These are phyloP conservation scores for Aspergillus piperis DNA, from an alignment of 2,329 filamentous ascomycete species.

Conservation along the genomic window DNA sequence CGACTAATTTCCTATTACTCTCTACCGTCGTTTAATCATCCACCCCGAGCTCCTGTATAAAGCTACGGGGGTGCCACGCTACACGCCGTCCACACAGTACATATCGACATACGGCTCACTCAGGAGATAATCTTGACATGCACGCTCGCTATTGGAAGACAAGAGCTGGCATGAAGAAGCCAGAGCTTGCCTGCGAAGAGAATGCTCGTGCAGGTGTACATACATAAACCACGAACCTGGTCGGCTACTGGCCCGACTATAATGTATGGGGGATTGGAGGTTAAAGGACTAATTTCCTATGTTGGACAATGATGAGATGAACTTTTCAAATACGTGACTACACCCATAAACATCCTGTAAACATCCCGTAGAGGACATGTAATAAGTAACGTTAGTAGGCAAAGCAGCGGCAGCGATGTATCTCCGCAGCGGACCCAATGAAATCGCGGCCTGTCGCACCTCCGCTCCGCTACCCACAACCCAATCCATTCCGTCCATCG, in stretches of 20 bases:
- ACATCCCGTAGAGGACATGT: no score
- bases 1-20: constrained; percentile 27
- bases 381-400: no score
- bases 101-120: constrained; percentile 27
- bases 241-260: constrained; percentile 25
- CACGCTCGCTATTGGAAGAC: constrained; percentile 15
- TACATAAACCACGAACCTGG: constrained; percentile 25
- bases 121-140: constrained; percentile 19
- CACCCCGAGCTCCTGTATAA: constrained; percentile 33
- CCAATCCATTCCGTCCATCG: constrained; percentile 6
- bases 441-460: constrained; percentile 10
- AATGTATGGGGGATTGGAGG: constrained; percentile 27
- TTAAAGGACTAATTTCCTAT: constrained; percentile 35
- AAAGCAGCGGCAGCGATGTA: constrained; percentile 5
- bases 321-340: no score
- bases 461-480: constrained; percentile 22
- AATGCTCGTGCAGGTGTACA: constrained; percentile 35
- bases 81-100: constrained; percentile 31
- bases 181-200: constrained; percentile 1
- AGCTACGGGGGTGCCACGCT: constrained; percentile 22
- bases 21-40: constrained; percentile 37
- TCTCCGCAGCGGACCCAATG: background rate
- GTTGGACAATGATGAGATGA: constrained; percentile 23
- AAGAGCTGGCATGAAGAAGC: constrained; percentile 11
- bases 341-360: no score